Conservation (phyloP, 2,329 filamentous ascomycete species). For the Hypomyces perniciosus region DNA sequence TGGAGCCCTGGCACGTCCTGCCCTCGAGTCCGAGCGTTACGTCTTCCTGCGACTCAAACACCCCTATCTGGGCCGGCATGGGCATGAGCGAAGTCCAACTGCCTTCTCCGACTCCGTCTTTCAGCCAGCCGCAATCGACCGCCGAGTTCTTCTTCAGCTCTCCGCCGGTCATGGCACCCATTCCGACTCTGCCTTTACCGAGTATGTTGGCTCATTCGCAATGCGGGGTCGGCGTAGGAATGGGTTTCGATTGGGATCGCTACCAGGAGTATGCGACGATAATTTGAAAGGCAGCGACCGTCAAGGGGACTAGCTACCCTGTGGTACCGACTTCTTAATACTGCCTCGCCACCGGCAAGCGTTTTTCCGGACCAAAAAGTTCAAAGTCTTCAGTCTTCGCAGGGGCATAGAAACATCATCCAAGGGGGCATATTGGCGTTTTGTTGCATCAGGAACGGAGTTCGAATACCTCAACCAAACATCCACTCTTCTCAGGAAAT, state of each 20-base stretch:
- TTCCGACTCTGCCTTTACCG: conserved; percentile 73
- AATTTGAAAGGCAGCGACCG: conserved; percentile 66
- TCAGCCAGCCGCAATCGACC: conserved; percentile 65
- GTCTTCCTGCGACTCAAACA: conserved; percentile 62
- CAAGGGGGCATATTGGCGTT: conserved; percentile 37
- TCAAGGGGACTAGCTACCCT: conserved; percentile 41
- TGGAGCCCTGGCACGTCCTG: conserved; percentile 86
- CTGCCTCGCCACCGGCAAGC: conserved; percentile 18
- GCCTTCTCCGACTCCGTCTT: conserved; percentile 73
- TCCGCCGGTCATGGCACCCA: conserved; percentile 65
- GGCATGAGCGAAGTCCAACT: conserved; percentile 67
- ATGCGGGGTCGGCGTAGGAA: conserved; percentile 74
- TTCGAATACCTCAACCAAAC: conserved; percentile 29
- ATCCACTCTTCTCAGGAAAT: conserved; percentile 27
- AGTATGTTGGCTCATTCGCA: conserved; percentile 74
- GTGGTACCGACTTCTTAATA: conserved; percentile 43
- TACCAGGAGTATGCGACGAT: conserved; percentile 80
- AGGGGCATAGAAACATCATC: conserved; percentile 34
- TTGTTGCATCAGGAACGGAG: conserved; percentile 39
- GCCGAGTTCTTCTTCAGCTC: conserved; percentile 74
- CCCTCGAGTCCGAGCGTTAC: conserved; percentile 81
- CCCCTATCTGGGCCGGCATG: conserved; percentile 75
- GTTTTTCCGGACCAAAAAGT: conserved; percentile 9
- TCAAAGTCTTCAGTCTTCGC: conserved; percentile 27
- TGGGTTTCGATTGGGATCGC: conserved; percentile 78